Evolutionary conservation across 2,329 filamentous ascomycete species (phyloP), one percentile per base, ranked within the genome.

Genomic region (Grosmannia clavigera): DNA sequence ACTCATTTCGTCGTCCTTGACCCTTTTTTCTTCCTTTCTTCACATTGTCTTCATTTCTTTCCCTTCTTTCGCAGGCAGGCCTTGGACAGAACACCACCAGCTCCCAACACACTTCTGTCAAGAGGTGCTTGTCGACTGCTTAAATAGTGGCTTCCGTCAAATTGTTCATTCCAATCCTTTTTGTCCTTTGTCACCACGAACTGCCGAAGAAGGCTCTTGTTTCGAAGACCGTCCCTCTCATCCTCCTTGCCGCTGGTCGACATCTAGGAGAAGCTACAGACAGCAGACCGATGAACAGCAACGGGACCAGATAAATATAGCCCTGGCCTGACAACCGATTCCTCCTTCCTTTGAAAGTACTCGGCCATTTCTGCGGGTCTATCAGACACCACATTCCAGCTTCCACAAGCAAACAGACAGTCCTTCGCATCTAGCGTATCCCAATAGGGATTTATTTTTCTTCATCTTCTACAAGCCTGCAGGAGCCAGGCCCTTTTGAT

Each of bases 391-490:
- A 40, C 38, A 40, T 40, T 40, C 38, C 38, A 46, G 43, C 43
- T 46, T 46, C 19, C 43, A 48, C 40, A 33, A 35, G 29, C 22
- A 50, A 14, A 55, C 22, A 50, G 5, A 55, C 43, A 46, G 43
- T 46, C 43, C 14, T 46, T 46, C 43, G 6, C 43, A n/a, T 46
- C 5, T 46, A n/a, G 16, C 43, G 43, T 46, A n/a, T 46, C 43
- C 19, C 43, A 46, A 46, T 7, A 9, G 19, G 43, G 43, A 9
- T n/a, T 46, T 19, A 5, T 46, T 7, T 22, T 19, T 38, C 10
- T 7, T 16, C 31, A 11, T 5, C 57, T n/a, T 6, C 25, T 12
- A 29, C 53, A 25, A 58, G 59, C 62, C 62, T 59, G 62, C 62
- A 57, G 60, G 62, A 54, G 48, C 56, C 58, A 53, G 62, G 57